A percentile compares a stretch with the other conserved stretches of the same genome.
These are phyloP conservation scores for Fragaria vesca DNA, from an alignment of 306 rosid genomes.

Conservation along the genomic window DNA sequence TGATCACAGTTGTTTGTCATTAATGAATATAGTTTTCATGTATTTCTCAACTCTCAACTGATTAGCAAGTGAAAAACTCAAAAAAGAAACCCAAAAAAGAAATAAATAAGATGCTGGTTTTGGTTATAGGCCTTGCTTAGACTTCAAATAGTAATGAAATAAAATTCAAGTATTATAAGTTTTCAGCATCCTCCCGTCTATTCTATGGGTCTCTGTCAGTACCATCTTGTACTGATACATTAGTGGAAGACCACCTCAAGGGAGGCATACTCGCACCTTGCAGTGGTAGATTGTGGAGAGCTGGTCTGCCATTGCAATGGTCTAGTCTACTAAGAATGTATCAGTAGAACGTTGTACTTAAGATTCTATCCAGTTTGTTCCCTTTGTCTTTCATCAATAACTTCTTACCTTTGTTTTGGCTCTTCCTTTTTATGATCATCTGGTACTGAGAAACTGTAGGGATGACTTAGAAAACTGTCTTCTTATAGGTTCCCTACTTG, in stretches of 20 bases:
- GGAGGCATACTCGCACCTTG: neutral
- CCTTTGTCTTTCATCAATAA: neutral
- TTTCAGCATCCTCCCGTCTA: neutral
- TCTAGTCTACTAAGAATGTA: neutral
- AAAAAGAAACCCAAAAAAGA: neutral
- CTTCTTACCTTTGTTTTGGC: neutral
- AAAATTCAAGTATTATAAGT: neutral
- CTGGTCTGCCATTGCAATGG: neutral
- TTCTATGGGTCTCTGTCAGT: neutral
- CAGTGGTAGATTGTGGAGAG: neutral
- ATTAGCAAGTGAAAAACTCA: neutral
- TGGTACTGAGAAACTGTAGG: slow-evolving; percentile 19
- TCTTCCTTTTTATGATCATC: neutral
- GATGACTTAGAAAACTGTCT: slow-evolving; percentile 11
- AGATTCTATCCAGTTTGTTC: neutral
- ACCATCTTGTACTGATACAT: neutral
- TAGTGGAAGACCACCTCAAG: neutral
- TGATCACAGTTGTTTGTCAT: neutral
- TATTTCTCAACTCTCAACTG: neutral
- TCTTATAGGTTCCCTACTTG: slow-evolving; percentile 70
- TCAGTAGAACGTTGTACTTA: neutral
- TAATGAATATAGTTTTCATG: neutral
- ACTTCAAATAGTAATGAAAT: neutral
- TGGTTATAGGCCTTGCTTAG: neutral
- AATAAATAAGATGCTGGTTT: neutral